Base-by-base conservation (phyloP, 192 early-diverging fungal species). In the Podila verticillata region DNA sequence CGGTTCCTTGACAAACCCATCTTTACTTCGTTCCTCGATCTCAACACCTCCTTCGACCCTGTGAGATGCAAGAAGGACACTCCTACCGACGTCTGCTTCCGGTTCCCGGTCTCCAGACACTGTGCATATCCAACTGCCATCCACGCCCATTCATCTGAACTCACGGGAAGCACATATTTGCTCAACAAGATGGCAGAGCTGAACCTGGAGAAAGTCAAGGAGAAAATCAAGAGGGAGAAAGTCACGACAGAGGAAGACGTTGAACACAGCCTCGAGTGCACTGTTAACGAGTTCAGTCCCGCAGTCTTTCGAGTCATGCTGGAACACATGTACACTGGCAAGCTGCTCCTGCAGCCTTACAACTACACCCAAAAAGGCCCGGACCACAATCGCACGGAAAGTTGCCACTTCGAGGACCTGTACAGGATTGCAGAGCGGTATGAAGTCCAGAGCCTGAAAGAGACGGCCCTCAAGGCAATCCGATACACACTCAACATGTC, bases 241-340 rank as follows among this genome's bases (percentile, higher is more conserved):
- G 36, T 22, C 26, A 65, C 24, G 0, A n/a, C n/a, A n/a, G n/a
- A n/a, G n/a, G n/a, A n/a, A n/a, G n/a, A n/a, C n/a, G n/a, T n/a
- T n/a, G 7, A 51, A 57, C 35, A 29, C 17, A 59, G 57, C 5
- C 29, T 63, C 30, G 57, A 20, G 15, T 72, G 63, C 29, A 20
- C 24, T 7, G 63, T 79, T 20, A 79, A 60, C 2, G 75, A 70
- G 32, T 79, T 79, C 47, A 63, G 44, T 6, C 64, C 75, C 0
- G 19, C 35, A n/a, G 68, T 79, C 28, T 71, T 79, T 67, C 64
- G 75, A 17, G 65, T 30, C 30, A 66, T 79, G 68, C 60, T 79
- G 26, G 63, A 56, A 28, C 71, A 62, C 60, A 57, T 79, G 20
- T 79, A 79, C 60, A 71, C 65, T 2, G 68, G 69, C 17, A 24